Conservation (phyloP, 495 filamentous ascomycete genomes). For the Usnea hakonensis region DNA sequence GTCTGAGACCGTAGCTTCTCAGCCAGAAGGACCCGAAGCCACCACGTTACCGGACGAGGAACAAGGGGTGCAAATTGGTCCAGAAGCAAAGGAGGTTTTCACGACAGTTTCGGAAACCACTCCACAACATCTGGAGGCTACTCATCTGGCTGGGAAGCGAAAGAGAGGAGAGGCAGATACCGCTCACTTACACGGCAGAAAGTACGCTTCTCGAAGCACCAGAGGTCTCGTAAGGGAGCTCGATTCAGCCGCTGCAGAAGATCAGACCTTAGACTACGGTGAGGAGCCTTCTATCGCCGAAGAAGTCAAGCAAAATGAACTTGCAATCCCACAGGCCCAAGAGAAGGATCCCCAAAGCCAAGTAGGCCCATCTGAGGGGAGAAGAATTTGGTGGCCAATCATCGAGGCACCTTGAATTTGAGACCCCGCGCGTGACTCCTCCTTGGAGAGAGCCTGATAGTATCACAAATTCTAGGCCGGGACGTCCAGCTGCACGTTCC, state of each 20-base stretch:
- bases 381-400: conserved; percentile 22
- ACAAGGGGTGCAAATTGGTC: not conserved
- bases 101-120: not conserved
- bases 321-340: not conserved
- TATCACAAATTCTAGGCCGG: not conserved
- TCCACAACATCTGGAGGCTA: not conserved
- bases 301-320: not conserved
- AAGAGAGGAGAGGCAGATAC: conserved; percentile 2
- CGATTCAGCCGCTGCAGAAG: conserved; percentile 10
- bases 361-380: conserved; percentile 1
- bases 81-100: not conserved
- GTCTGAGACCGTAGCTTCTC: not conserved
- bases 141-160: not conserved
- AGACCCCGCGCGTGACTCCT: not conserved
- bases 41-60: not conserved
- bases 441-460: not conserved
- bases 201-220: conserved; percentile 8
- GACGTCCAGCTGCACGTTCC: not conserved
- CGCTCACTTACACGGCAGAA: not conserved
- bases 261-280: conserved; percentile 20
- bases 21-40: not conserved
- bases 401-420: conserved; percentile 5
- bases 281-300: conserved; percentile 4
- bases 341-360: not conserved
- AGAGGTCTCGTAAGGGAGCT: conserved; percentile 20